A percentile compares a stretch with the other conserved stretches of the same genome.
Evolutionary conservation across 2,329 filamentous ascomycete species (phyloP).

Genomic region (Trichoderma sp.): DNA sequence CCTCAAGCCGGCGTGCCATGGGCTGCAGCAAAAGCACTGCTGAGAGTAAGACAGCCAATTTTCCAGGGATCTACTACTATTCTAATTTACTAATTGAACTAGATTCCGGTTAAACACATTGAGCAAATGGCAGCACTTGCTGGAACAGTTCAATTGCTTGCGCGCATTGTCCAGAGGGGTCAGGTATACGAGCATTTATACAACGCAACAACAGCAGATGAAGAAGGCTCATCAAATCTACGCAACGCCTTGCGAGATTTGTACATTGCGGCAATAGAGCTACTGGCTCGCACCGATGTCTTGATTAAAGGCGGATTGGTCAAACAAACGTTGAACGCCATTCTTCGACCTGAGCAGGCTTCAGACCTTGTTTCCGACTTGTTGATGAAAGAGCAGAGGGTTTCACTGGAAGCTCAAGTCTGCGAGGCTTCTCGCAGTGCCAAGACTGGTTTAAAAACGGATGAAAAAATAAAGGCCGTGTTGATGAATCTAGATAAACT

Average conservation of each 20-base stretch:
- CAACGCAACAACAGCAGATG: neutral
- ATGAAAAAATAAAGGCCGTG: neutral
- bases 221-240: neutral
- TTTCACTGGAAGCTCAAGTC: neutral
- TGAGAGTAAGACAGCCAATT: neutral
- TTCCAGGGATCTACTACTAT: neutral
- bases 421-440: neutral
- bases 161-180: neutral
- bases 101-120: constrained; percentile 6
- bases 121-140: constrained; percentile 16
- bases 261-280: constrained; percentile 9
- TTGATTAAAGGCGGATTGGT: neutral
- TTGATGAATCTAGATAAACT: neutral
- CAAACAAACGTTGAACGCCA: neutral
- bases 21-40: constrained; percentile 6
- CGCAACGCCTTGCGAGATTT: neutral
- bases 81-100: neutral
- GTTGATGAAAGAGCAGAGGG: neutral
- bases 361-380: neutral
- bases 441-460: neutral
- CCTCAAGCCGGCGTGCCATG: constrained; percentile 6
- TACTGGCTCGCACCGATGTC: neutral
- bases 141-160: neutral
- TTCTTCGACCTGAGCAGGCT: neutral
- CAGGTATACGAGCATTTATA: constrained; percentile 13